These are phyloP conservation scores for Pseudocercospora pini-densiflorae DNA, from an alignment of 2,329 filamentous ascomycete genomes.

Conservation along the genomic window DNA sequence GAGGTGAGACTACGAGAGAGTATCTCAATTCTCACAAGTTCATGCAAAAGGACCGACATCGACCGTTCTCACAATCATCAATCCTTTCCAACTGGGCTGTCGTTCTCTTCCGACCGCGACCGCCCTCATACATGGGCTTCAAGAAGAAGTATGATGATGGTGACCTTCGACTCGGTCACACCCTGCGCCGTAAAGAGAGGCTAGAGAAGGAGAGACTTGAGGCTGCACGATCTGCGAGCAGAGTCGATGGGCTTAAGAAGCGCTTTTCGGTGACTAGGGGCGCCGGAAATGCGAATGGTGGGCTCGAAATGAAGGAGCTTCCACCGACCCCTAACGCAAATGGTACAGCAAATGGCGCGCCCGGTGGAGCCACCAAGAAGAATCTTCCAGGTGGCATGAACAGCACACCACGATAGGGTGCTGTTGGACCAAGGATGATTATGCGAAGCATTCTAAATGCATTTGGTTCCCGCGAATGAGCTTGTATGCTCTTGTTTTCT, in stretches of 20 bases:
- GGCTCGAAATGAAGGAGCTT: conserved; percentile 71
- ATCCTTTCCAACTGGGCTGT: conserved; percentile 77
- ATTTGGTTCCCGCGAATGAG: background rate
- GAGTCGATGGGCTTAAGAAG: conserved; percentile 57
- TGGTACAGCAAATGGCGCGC: conserved; percentile 10
- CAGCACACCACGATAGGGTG: conserved; percentile 15
- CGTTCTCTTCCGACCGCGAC: conserved; percentile 80
- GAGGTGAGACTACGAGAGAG: conserved; percentile 94
- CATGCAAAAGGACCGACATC: conserved; percentile 84
- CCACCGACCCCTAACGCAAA: conserved; percentile 16
- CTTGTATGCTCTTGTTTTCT: background rate
- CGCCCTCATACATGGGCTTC: conserved; percentile 88
- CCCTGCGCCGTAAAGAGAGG: conserved; percentile 18
- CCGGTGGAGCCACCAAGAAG: conserved; percentile 3
- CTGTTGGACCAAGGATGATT: background rate
- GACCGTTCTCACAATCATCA: conserved; percentile 80
- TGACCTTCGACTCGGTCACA: conserved; percentile 77
- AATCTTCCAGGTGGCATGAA: conserved; percentile 16
- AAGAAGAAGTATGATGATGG: conserved; percentile 77
- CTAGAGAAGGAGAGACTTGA: conserved; percentile 18
- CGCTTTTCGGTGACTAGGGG: conserved; percentile 39
- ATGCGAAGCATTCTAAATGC: background rate
- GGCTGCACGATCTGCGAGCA: conserved; percentile 42
- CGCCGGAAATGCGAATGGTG: conserved; percentile 32
- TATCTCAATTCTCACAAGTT: conserved; percentile 98